A percentile compares a stretch with the other conserved stretches of the same genome.
These are phyloP conservation scores for Dryas alaskensis DNA, from an alignment of 306 rosid genomes.

Conservation along the genomic window DNA sequence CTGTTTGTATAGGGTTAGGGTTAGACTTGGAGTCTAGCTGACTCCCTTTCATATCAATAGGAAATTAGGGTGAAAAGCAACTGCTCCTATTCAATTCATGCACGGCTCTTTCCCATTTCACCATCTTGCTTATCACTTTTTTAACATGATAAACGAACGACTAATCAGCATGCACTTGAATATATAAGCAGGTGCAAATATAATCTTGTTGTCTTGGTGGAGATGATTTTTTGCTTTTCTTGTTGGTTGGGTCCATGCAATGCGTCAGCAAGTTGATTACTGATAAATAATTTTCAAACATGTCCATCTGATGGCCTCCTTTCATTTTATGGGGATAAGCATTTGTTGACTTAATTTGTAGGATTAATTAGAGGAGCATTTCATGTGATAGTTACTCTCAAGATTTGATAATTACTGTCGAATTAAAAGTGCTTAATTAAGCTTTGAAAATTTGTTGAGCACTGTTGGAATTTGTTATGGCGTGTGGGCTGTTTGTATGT, in stretches of 20 bases:
- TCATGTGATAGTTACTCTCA: background rate
- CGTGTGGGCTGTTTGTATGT: too few relatives aligned
- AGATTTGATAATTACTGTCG: too few relatives aligned
- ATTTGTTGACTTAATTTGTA: background rate
- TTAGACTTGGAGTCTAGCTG: conserved; percentile 5
- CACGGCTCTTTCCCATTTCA: conserved; percentile 16
- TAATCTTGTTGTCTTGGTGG: background rate
- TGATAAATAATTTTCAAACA: background rate
- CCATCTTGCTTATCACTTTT: conserved; percentile 14
- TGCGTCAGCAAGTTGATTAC: background rate
- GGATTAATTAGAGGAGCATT: background rate
- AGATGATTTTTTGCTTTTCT: too few relatives aligned
- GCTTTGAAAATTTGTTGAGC: too few relatives aligned
- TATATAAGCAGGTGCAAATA: conserved; percentile 15
- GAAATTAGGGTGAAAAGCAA: conserved; percentile 1
- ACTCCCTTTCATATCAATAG: background rate
- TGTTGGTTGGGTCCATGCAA: background rate
- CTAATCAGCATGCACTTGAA: background rate
- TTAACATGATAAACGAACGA: background rate
- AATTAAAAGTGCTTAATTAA: too few relatives aligned
- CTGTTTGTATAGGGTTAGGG: conserved; percentile 19
- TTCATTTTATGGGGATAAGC: background rate
- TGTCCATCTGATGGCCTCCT: background rate
- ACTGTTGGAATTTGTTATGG: too few relatives aligned
- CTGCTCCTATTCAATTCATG: conserved; percentile 18